Conservation (phyloP, 331 rosid species). For the Phaseolus coccineus region DNA sequence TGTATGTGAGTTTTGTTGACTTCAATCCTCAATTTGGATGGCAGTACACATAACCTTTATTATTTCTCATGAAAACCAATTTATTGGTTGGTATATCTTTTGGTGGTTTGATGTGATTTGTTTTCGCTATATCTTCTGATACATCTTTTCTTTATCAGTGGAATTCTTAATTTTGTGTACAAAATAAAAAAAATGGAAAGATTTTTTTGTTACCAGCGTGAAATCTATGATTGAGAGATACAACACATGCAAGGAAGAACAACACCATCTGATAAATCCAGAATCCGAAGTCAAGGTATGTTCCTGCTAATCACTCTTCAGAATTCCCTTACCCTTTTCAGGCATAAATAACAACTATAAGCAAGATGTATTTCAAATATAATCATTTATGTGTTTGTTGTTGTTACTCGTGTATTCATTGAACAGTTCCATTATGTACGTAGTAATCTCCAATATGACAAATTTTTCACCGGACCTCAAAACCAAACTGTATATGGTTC, state of each 20-base stretch:
- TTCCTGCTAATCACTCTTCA: constrained; percentile 14
- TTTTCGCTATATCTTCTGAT: constrained; percentile 18
- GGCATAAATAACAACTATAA: not conserved
- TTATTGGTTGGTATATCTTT: not conserved
- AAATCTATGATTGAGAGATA: constrained; percentile 69
- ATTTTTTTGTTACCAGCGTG: constrained; percentile 59
- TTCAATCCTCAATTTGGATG: no score
- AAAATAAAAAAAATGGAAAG: constrained; percentile 1
- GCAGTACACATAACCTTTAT: no score
- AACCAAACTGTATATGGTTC: no score
- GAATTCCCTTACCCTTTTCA: not conserved
- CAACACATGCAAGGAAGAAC: constrained; percentile 60
- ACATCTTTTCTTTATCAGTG: constrained; percentile 19
- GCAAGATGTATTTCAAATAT: not conserved
- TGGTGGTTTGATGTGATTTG: not conserved
- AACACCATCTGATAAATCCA: constrained; percentile 61
- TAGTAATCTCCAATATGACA: constrained; percentile 9
- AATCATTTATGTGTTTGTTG: not conserved
- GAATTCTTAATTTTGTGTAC: not conserved
- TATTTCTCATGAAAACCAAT: no score
- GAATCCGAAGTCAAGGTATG: constrained; percentile 75
- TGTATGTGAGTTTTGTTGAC: no score
- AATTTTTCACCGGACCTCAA: not conserved
- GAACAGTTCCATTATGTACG: not conserved
- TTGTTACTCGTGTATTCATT: constrained; percentile 20